Base-by-base conservation (phyloP, 768 basidiomycete genomes). In the Mycena metata region DNA sequence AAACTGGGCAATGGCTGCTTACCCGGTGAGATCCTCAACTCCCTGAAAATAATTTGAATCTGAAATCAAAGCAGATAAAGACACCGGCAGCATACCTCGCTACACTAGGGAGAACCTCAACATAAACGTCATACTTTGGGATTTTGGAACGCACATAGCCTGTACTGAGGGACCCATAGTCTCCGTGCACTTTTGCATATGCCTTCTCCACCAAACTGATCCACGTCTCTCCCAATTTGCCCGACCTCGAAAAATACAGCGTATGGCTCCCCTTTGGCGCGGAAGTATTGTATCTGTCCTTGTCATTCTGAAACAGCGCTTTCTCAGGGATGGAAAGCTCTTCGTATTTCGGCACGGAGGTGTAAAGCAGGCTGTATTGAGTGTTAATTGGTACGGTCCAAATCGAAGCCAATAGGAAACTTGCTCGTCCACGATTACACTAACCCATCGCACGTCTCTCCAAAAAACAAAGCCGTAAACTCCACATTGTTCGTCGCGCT, bases 381-480 rank as follows among this genome's bases (percentile, higher is more conserved):
- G 21, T 3, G 19, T 60, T 15, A 47, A 67, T 58, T 21, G 49
- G 15, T 36, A 10, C 47, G 33, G 39, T 39, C 5, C 39, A 39
- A 12, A 23, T 9, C 5, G 9, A 54, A 17, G 23, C 30, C 35
- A 2, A 8, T 3, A 19, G 12, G 19, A 35, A 60, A 75, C 78
- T 24, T 15, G 78, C 79, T 81, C 80, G 62, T 81, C 80, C 35
- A 81, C 77, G 42, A 81, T 77, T 6, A 81, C 79, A 60, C 77
- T 77, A 24, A 75, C 75, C 80, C 80, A 81, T 43, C 74, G 72
- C 42, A 69, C 61, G 45, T 81, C 80, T 2, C 80, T 62, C 67
- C 69, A 79, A 65, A 81, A 80, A 15, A 80, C 76, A 71, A 81
- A 81, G 12, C 80, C 80, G 56, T 81, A 81, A 5, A 81, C 76